phyloP scores from a whole-genome alignment of 306 rosid species.

The Cucurbita ficifolia region DNA sequence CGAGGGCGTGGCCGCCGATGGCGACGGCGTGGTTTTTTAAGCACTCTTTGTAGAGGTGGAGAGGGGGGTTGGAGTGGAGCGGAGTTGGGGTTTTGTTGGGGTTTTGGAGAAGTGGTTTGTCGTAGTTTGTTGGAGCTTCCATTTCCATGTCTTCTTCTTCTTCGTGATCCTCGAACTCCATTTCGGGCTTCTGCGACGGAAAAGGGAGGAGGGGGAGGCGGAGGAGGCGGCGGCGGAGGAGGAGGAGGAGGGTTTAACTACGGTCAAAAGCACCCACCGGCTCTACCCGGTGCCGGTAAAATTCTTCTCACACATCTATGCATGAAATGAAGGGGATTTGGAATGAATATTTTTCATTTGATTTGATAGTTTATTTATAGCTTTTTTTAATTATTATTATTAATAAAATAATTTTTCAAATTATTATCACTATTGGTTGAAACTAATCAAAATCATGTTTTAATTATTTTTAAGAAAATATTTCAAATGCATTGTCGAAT shows the following conservation, averaged over 20 bases:
- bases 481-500: too few relatives aligned
- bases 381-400: too few relatives aligned
- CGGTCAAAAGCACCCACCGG: not conserved
- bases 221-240: not conserved
- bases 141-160: not conserved
- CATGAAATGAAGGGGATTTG: not conserved
- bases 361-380: not conserved
- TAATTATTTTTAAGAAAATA: too few relatives aligned
- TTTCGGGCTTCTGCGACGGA: not conserved
- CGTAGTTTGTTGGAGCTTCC: not conserved
- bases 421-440: too few relatives aligned
- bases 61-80: not conserved
- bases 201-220: not conserved
- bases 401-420: too few relatives aligned
- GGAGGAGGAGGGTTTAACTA: not conserved
- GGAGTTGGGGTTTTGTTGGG: not conserved
- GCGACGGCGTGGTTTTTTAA: constrained; percentile 14
- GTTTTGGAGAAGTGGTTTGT: not conserved
- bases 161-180: not conserved
- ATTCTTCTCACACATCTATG: not conserved
- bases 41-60: constrained; percentile 7
- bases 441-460: too few relatives aligned
- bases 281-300: not conserved
- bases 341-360: not conserved
- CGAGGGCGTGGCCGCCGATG: constrained; percentile 12